Percentiles rank a stretch among this genome's conserved stretches.
These are phyloP conservation scores for Fusarium beomiforme DNA, from an alignment of 2,329 filamentous ascomycete genomes.

Conservation along the genomic window DNA sequence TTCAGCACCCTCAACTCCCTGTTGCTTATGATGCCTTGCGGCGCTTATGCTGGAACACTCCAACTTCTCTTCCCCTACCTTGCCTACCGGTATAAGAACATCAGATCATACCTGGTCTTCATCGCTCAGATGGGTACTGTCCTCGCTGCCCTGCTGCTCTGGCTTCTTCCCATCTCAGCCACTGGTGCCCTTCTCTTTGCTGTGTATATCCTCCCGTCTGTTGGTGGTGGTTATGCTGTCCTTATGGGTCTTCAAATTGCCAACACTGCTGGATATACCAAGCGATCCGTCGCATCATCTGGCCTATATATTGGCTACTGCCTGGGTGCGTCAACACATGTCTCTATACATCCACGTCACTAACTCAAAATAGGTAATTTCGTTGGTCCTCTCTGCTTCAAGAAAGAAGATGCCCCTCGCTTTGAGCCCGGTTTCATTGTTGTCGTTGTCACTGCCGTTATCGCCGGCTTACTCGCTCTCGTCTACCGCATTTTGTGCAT, in stretches of 20 bases:
- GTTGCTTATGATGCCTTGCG: constrained; percentile 48
- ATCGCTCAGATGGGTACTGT: constrained; percentile 54
- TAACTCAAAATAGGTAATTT: constrained; percentile 46
- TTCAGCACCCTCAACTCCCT: constrained; percentile 56
- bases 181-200: constrained; percentile 58
- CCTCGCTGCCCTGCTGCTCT: constrained; percentile 38
- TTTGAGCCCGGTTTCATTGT: constrained; percentile 53
- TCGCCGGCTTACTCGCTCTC: constrained; percentile 49
- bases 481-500: constrained; percentile 57
- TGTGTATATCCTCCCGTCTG: constrained; percentile 57
- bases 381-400: constrained; percentile 55
- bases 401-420: constrained; percentile 52
- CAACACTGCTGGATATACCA: constrained; percentile 63
- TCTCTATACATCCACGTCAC: too few relatives aligned
- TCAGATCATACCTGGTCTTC: constrained; percentile 52
- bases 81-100: constrained; percentile 49
- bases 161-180: constrained; percentile 25
- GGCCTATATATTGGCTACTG: constrained; percentile 63
- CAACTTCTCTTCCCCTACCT: constrained; percentile 53
- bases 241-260: constrained; percentile 54
- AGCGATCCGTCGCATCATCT: constrained; percentile 58
- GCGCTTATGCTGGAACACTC: constrained; percentile 50
- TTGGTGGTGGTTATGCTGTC: constrained; percentile 58
- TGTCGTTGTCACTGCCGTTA: constrained; percentile 48
- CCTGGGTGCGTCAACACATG: constrained; percentile 40